Evolutionary conservation across 352 stramenopile species (phyloP).

Genomic region (Phytophthora pluvialis): DNA sequence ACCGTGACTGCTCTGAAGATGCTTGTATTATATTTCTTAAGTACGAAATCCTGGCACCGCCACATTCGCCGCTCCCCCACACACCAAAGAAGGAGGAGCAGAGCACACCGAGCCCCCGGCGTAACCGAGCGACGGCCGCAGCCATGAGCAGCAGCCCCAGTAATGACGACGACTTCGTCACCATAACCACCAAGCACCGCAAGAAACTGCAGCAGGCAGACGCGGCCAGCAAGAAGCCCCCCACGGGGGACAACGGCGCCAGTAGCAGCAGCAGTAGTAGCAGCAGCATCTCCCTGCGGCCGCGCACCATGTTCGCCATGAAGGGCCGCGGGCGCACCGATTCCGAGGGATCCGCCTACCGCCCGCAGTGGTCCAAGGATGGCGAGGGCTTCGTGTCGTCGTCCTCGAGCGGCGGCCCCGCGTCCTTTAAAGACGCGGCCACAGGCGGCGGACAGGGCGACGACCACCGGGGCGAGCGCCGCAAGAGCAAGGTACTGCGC

Average conservation of each 20-base stretch:
- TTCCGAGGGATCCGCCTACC: constrained; percentile 70
- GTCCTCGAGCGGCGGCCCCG: constrained; percentile 24
- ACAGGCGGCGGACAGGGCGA: constrained; percentile 40
- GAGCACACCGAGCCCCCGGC: constrained; percentile 9
- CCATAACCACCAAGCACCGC: constrained; percentile 75
- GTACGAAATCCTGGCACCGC: not conserved
- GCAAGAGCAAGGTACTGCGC: constrained; percentile 86
- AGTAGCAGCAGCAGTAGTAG: constrained; percentile 30
- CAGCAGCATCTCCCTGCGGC: constrained; percentile 71
- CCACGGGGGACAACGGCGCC: constrained; percentile 10
- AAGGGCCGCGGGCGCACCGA: constrained; percentile 81
- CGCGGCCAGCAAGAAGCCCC: constrained; percentile 31
- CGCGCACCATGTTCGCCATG: constrained; percentile 90
- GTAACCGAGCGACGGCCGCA: constrained; percentile 8
- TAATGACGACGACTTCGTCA: constrained; percentile 79
- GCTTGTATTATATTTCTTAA: constrained; percentile 5
- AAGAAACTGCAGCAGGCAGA: constrained; percentile 56
- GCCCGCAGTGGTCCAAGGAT: constrained; percentile 88
- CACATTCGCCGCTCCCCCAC: constrained; percentile 7
- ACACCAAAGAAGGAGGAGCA: constrained; percentile 25
- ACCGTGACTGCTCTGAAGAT: too few species aligned
- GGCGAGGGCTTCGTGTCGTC: constrained; percentile 80
- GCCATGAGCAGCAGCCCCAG: constrained; percentile 42
- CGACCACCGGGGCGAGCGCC: constrained; percentile 37
- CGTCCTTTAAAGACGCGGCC: constrained; percentile 48